Evolutionary conservation across 257 asterid species (phyloP).

Genomic region (Jaltomata sinuosa): DNA sequence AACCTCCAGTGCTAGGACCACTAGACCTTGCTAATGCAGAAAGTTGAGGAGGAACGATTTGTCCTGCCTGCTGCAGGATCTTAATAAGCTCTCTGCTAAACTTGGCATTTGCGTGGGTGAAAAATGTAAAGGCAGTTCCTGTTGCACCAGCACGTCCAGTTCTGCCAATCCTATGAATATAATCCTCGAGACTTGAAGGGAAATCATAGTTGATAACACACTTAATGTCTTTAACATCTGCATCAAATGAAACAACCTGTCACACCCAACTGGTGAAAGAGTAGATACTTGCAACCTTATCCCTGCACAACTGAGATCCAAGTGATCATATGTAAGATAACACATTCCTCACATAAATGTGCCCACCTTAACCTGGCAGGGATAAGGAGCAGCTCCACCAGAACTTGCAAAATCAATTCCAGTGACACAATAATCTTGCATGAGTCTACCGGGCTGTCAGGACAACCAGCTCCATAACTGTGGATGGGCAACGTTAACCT

Average conservation of each 20-base stretch:
- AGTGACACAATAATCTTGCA: constrained; percentile 35
- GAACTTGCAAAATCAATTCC: constrained; percentile 38
- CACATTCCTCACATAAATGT: constrained; percentile 54
- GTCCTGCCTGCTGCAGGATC: constrained; percentile 81
- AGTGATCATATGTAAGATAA: constrained; percentile 46
- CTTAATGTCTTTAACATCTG: constrained; percentile 96
- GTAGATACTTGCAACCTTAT: constrained; percentile 61
- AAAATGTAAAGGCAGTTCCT: constrained; percentile 74
- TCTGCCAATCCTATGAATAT: constrained; percentile 90
- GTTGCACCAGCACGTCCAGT: constrained; percentile 96
- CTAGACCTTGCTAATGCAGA: constrained; percentile 45
- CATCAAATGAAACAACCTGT: constrained; percentile 11
- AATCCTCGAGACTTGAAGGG: constrained; percentile 85
- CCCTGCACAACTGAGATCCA: constrained; percentile 83
- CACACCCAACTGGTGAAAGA: background rate
- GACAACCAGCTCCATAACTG: constrained; percentile 67
- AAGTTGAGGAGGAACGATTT: constrained; percentile 71
- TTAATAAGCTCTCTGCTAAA: constrained; percentile 55
- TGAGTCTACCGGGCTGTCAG: constrained; percentile 94
- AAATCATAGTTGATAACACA: constrained; percentile 85
- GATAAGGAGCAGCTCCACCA: constrained; percentile 87
- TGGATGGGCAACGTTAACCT: constrained; percentile 78
- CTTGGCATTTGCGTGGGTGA: constrained; percentile 71
- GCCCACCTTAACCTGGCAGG: constrained; percentile 98
- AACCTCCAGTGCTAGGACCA: constrained; percentile 49